A percentile compares a stretch with the other conserved stretches of the same genome.
phyloP scores from a whole-genome alignment of 495 filamentous ascomycete genomes.

The Xylaria flabelliformis region DNA sequence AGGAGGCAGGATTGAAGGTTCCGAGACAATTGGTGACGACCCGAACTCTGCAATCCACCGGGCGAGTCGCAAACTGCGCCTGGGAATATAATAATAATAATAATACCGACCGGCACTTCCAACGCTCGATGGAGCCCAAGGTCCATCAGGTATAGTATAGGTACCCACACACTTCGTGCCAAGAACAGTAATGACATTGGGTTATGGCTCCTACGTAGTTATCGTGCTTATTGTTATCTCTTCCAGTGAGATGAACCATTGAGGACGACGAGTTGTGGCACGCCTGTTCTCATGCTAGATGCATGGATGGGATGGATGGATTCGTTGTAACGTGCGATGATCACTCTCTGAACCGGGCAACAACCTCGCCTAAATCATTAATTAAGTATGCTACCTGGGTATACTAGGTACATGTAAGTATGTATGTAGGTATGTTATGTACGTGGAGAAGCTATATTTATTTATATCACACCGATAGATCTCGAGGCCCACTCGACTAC shows the following conservation, averaged over 20 bases:
- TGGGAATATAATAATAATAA: neutral
- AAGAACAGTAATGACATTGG: neutral
- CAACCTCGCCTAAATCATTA: neutral
- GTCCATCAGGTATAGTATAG: neutral
- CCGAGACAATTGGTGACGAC: neutral
- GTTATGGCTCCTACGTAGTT: too few species aligned
- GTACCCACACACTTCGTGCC: constrained; percentile 5
- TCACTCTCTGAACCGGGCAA: neutral
- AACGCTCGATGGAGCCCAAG: neutral
- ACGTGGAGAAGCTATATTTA: neutral
- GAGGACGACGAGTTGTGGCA: neutral
- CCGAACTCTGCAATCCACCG: neutral
- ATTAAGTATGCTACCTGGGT: neutral
- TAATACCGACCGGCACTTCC: neutral
- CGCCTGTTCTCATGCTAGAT: neutral
- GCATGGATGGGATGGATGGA: constrained; percentile 6
- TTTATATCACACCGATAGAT: neutral
- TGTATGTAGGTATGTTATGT: neutral
- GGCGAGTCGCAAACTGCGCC: constrained; percentile 23
- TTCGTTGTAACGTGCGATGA: constrained; percentile 6
- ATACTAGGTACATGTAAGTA: too few species aligned
- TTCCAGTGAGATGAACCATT: neutral
- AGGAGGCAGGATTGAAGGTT: neutral
- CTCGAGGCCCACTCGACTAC: neutral
- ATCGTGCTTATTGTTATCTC: neutral